Base-by-base conservation (phyloP, 768 basidiomycete species). In the Xerocomellus dryophilus region DNA sequence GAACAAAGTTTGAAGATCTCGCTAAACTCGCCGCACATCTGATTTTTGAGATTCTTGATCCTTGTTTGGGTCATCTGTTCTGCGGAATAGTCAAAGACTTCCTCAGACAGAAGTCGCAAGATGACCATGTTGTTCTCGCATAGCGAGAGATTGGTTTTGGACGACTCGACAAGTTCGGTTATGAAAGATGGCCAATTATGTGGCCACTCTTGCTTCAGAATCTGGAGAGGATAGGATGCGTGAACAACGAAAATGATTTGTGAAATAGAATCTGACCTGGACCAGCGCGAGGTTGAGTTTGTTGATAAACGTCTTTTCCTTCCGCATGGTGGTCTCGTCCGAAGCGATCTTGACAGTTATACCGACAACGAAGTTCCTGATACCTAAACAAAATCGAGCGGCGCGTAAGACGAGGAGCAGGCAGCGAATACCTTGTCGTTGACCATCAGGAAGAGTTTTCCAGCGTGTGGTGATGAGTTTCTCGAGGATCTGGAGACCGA, bases 41-140 rank as follows among this genome's bases (percentile, higher is more conserved):
- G 92, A 65, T 95, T 93, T 78, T 99, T 99, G 51, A 99, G 78
- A 61, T 92, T 90, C 74, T 97, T 98, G 62, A 93, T 95, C 78
- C 96, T 98, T 10, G 88, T 87, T 71, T 97, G 94, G 0, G 95
- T 98, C 93, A 99, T 90, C 72, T 96, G 93, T 63, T 99, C 97
- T 4, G 97, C 93, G 4, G 94, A 97, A 73, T 88, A 99, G 71
- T 99, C 97, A 66, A 99, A 99, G 54, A 99, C 93, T 71, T 99
- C 97, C 68, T 99, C 97, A 0, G 93, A 96, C n/a, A 98, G 81
- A 12, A 99, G 80, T 66, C 92, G 91, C 62, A 98, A 80, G 69
- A 99, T 98, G 71, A 93, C 83, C 97, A 99, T 99, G 76, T 99
- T 99, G 81, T 99, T 99, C 76, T 99, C 97, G 80, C 97, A 98